Evolutionary conservation across 73 alveolate genomes (phyloP), one percentile per base, ranked within the genome.

Genomic region (Paramecium pentaurelia): DNA sequence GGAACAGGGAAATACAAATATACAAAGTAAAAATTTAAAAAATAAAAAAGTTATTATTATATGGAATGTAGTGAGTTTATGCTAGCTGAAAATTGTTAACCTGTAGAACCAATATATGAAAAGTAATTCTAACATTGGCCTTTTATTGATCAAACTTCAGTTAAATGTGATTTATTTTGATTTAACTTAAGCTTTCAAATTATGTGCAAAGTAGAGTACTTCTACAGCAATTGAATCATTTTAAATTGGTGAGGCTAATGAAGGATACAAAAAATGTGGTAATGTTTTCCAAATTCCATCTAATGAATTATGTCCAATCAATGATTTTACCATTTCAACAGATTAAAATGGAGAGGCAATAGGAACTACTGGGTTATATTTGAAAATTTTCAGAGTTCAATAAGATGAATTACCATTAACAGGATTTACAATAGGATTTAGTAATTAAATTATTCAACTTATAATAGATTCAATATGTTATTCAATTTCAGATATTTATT

Each of bases 41-140:
- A 36, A 36, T 38, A 30, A 73, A 11, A 54, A 10, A 73, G 87
- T 36, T 73, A 37, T 73, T 73, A 73, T 73, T 73, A 73, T 38
- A 73, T 73, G 87, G 87, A 73, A 36, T 73, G 87, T 7, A 37
- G 60, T 6, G 87, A 73, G 36, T 40, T 37, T 37, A 73, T 73
- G 87, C 18, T 73, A 37, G 47, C 59, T 6, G 58, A 73, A 20
- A 73, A 73, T 73, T 73, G 87, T 14, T 34, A 73, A 34, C 58
- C 58, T n/a, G 64, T 18, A 14, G 47, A 34, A 36, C 34, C 87
- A 0, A 20, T 73, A 1, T 37, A 73, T 32, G 87, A 40, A 40
- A 12, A 14, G 25, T 73, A 73, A 73, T 73, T 73, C 18, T n/a
- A 36, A 68, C 20, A 36, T 20, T 73, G 87, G 87, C 87, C 87